Conservation (phyloP, 176 grass and related monocot species). For the Musa itinerans region DNA sequence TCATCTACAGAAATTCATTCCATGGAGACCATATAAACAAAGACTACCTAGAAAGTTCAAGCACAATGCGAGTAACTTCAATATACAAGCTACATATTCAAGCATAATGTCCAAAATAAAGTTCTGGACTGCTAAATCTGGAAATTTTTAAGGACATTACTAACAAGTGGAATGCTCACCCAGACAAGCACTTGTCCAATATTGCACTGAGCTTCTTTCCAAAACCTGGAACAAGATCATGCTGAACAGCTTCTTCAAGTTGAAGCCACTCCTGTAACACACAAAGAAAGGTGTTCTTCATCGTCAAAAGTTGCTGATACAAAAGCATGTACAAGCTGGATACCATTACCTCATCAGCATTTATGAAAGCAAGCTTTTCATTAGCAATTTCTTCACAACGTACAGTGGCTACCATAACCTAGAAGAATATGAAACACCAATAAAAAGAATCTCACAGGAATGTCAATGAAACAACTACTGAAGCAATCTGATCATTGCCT, state of each 20-base stretch:
- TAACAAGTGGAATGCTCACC: conserved; percentile 39
- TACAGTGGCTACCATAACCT: conserved; percentile 99
- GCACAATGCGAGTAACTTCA: not conserved
- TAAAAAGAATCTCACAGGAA: not conserved
- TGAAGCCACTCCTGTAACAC: conserved; percentile 73
- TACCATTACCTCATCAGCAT: conserved; percentile 54
- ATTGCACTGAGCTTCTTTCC: conserved; percentile 43
- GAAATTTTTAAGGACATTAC: not conserved
- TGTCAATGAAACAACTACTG: conserved; percentile 1
- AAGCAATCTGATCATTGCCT: conserved; percentile 40
- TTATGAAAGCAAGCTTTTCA: conserved; percentile 63
- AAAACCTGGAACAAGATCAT: conserved; percentile 72
- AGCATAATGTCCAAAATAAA: not conserved
- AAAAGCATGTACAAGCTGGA: conserved; percentile 18
- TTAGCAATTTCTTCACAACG: conserved; percentile 95
- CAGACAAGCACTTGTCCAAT: conserved; percentile 77
- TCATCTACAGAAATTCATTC: not conserved
- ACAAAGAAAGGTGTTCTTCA: conserved; percentile 18
- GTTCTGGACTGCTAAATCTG: not conserved
- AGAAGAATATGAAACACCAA: conserved; percentile 17
- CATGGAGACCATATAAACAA: not conserved
- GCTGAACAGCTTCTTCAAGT: conserved; percentile 75
- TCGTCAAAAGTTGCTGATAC: conserved; percentile 7
- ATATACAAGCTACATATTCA: not conserved
- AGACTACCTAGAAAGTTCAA: not conserved